phyloP scores from a whole-genome alignment of 2,329 filamentous ascomycete species.

The Clonostachys chloroleuca region DNA sequence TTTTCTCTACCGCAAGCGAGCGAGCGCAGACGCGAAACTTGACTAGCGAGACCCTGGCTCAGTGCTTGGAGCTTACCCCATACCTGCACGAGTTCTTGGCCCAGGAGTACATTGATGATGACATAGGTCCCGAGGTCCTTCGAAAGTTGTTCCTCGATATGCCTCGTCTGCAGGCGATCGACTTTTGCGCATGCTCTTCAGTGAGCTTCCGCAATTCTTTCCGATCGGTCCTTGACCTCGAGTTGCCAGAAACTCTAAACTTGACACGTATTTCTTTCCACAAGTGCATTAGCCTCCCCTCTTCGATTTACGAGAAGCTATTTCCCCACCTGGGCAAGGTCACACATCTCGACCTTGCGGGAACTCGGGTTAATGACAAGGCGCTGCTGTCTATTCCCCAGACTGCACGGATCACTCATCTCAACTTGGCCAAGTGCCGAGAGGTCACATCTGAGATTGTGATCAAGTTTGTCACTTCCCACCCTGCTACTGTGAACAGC shows the following conservation, averaged over 20 bases:
- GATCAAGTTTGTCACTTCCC: constrained; percentile 65
- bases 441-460: constrained; percentile 62
- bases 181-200: constrained; percentile 75
- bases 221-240: constrained; percentile 44
- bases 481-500: constrained; percentile 60
- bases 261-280: constrained; percentile 71
- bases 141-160: constrained; percentile 66
- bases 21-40: constrained; percentile 72
- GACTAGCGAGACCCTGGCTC: constrained; percentile 66
- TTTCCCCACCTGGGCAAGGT: constrained; percentile 66
- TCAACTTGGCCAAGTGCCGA: constrained; percentile 75
- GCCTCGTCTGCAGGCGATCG: constrained; percentile 60
- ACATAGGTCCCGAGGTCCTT: constrained; percentile 64
- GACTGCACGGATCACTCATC: constrained; percentile 70
- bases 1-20: constrained; percentile 72
- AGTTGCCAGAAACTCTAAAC: constrained; percentile 49
- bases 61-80: constrained; percentile 68
- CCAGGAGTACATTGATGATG: constrained; percentile 77
- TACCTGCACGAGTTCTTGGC: constrained; percentile 73
- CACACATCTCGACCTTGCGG: constrained; percentile 76
- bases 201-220: constrained; percentile 63
- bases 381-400: constrained; percentile 66
- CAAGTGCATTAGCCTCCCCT: constrained; percentile 69
- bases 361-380: constrained; percentile 69
- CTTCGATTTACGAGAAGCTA: constrained; percentile 62